These are phyloP conservation scores for Marchantia paleacea DNA, from an alignment of 225 moss, liverwort and hornwort genomes.

Conservation along the genomic window DNA sequence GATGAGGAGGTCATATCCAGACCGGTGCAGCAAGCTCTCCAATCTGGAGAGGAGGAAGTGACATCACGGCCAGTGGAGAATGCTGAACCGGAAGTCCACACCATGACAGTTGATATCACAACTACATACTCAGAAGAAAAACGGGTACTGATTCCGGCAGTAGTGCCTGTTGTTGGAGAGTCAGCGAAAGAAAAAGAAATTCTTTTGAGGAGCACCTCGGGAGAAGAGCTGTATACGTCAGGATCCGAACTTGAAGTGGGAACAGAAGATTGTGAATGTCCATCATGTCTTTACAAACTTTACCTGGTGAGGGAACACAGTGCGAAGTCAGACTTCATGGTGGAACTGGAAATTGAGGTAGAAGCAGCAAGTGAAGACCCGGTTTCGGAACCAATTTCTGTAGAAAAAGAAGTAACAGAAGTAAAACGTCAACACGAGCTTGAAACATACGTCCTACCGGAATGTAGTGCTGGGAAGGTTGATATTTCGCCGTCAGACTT, in stretches of 20 bases:
- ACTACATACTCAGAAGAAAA: not conserved
- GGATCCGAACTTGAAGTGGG: slow-evolving; percentile 18
- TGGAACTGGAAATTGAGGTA: not conserved
- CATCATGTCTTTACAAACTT: slow-evolving; percentile 19
- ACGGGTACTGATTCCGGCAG: too few species aligned
- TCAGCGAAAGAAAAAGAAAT: not conserved
- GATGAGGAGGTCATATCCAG: not conserved
- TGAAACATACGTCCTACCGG: not conserved
- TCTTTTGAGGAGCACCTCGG: too few species aligned
- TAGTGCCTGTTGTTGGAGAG: not conserved
- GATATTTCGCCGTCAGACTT: slow-evolving; percentile 1
- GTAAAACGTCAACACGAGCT: not conserved
- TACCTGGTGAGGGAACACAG: slow-evolving; percentile 17
- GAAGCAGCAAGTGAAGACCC: not conserved
- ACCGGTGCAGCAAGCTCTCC: not conserved
- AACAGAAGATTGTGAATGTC: slow-evolving; percentile 20
- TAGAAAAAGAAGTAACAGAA: not conserved
- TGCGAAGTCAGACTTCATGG: not conserved
- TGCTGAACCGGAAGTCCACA: not conserved
- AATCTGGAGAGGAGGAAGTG: not conserved
- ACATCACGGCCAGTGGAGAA: not conserved
- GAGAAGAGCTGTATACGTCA: not conserved
- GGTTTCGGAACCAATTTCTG: not conserved
- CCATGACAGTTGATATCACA: not conserved
- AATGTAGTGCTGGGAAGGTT: not conserved